Evolutionary conservation across 2,329 filamentous ascomycete genomes (phyloP), one percentile per base, ranked within the genome.

Genomic region (Diplodia seriata): DNA sequence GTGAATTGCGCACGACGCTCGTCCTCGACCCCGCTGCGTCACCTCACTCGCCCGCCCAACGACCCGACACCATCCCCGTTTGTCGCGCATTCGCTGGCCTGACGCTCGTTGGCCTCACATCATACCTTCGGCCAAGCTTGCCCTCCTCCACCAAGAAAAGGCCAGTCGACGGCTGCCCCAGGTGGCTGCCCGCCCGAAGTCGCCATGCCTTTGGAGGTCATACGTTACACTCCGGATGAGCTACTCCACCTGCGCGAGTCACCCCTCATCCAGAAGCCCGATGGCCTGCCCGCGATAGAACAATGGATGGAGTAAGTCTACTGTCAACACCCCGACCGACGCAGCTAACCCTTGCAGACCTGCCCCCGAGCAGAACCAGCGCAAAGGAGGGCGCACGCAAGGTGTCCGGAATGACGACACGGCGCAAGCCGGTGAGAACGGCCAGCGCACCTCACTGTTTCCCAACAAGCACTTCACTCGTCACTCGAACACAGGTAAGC

Each of bases 251-350:
- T 98, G 75, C 88, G 90, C 80, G 85, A 90, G 69, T 97, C 94
- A 71, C 93, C 93, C 72, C 84, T 97, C 78, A 93, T 93, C 76
- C 83, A 86, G 73, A 96, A 92, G 80, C 94, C 94, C 56, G 83
- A 90, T 71, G 87, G 85, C 71, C 85, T 97, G 55, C 94, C 93
- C 71, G 91, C 93, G 31, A 87, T 90, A 71, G 93, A 97, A 82
- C 92, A 97, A 84, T 98, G 94, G 94, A 97, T 97, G 93, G 93
- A 94, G 91, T 97, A 84, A 53, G 40, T 69, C 23, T n/a, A 29
- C 36, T n/a, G 26, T 36, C 33, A 36, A 4, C 47, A 18, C 38
- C 2, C 31, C 7, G 55, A 26, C 15, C 20, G 6, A 47, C 55
- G 15, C 29, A 29, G 36, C 66, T 66, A 26, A 56, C 54, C 68